phyloP scores from a whole-genome alignment of 2,329 filamentous ascomycete species.

The Alternaria conjuncta region DNA sequence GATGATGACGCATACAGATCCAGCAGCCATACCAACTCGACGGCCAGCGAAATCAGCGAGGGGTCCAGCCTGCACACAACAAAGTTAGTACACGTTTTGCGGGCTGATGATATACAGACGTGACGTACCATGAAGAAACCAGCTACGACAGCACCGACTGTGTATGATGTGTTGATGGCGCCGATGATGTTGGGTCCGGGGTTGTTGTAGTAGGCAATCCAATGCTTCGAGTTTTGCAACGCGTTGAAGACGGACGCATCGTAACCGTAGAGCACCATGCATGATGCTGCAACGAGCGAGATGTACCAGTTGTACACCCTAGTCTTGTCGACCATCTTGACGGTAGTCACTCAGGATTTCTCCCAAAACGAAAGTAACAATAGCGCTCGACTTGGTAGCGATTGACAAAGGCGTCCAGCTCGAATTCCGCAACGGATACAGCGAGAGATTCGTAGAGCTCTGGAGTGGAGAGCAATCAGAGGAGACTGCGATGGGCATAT shows the following conservation, averaged over 20 bases:
- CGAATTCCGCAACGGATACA: constrained; percentile 24
- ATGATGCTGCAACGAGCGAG: constrained; percentile 72
- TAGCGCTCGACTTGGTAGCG: neutral
- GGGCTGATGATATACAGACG: neutral
- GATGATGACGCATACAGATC: constrained; percentile 69
- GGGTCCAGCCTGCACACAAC: constrained; percentile 59
- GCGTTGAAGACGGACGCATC: constrained; percentile 78
- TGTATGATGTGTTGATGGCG: constrained; percentile 72
- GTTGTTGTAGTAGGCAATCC: constrained; percentile 68
- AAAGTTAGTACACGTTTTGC: neutral
- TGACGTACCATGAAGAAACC: constrained; percentile 65
- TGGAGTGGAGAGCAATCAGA: constrained; percentile 12
- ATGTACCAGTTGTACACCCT: constrained; percentile 65
- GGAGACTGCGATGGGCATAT: constrained; percentile 17
- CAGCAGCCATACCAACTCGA: constrained; percentile 68
- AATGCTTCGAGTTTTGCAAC: constrained; percentile 71
- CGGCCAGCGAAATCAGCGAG: constrained; percentile 67
- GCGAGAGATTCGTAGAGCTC: constrained; percentile 20
- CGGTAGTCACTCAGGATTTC: constrained; percentile 4
- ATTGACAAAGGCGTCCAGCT: constrained; percentile 8
- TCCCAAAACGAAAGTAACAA: neutral
- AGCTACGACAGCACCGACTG: constrained; percentile 72
- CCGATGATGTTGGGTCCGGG: constrained; percentile 57
- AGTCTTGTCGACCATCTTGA: constrained; percentile 45
- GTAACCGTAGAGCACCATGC: constrained; percentile 78